Evolutionary conservation across 306 rosid species (phyloP), one percentile per base, ranked within the genome.

Genomic region (Sindora glabra): DNA sequence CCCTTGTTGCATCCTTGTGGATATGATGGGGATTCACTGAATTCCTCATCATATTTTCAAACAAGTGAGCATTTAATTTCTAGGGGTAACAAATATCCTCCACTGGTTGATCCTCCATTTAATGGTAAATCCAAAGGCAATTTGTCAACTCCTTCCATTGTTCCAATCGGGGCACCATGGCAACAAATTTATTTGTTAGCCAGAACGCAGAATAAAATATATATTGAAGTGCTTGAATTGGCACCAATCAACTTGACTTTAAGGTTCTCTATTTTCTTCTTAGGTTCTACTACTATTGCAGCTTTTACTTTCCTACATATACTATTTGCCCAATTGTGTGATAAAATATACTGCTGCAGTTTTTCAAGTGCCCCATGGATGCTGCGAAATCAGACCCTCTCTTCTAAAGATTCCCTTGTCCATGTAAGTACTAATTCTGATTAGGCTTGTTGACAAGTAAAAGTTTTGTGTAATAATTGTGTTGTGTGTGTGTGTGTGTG

Each of bases 161-260:
- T 86, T 79, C 96, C 96, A 33, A 88, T 92, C 65, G 98, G 98
- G 63, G 90, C 98, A 68, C 96, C 96, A 17, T 92, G 96, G 98
- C 98, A 92, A 78, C 79, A 88, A 70, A 89, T 92, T 56, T 80
- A 81, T 74, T 86, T 86, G 68, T 63, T 86, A 71, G 95, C 98
- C 24, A 81, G 95, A 86, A 84, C 83, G 56, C 95, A 88, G 72
- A 86, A 77, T 78, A 92, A 92, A 79, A 79, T 92, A 44, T 92
- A 86, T 67, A 73, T 92, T 21, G 95, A 92, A 79, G 50, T 82
- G 70, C 81, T 92, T 74, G 95, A 92, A 48, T n/a, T 92, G 70
- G 81, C 85, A 29, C 95, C 96, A 44, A 78, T 92, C 77, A 86
- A 78, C 48, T 48, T 92, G 71, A 88, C 96, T 65, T 69, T 92